Conservation (phyloP, 345 rosid genomes). For the Hevea brasiliensis region DNA sequence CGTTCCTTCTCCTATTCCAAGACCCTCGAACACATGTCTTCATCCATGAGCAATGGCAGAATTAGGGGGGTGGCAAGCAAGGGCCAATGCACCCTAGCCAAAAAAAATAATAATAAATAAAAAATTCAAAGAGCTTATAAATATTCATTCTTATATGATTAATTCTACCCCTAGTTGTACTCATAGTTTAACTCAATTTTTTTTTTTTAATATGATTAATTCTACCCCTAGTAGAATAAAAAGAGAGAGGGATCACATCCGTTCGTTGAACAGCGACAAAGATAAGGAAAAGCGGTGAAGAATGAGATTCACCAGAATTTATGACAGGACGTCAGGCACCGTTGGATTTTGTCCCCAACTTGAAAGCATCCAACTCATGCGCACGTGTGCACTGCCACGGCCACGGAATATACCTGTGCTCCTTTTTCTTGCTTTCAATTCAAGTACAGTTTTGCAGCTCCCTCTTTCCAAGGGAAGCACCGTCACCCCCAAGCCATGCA, state of each 20-base stretch:
- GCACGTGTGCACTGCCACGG: slow-evolving; percentile 45
- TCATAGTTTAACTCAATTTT: too few species aligned
- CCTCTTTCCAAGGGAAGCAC: not conserved
- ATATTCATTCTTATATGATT: too few species aligned
- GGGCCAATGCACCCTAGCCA: too few species aligned
- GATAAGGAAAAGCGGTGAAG: slow-evolving; percentile 1
- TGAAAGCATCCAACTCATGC: slow-evolving; percentile 39
- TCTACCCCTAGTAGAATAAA: too few species aligned
- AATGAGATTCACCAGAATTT: slow-evolving; percentile 26
- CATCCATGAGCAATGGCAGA: too few species aligned
- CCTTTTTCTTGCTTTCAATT: not conserved
- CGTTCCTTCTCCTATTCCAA: too few species aligned
- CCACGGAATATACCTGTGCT: slow-evolving; percentile 30
- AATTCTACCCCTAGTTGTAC: too few species aligned
- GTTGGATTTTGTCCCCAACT: slow-evolving; percentile 49
- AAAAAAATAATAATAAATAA: too few species aligned
- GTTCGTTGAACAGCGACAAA: not conserved
- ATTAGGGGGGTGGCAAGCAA: too few species aligned
- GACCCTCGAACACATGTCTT: too few species aligned
- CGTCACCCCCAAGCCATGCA: not conserved
- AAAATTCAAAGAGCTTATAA: too few species aligned
- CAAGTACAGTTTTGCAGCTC: not conserved
- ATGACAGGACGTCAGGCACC: slow-evolving; percentile 43
- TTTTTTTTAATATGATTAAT: too few species aligned
- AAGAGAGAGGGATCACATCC: slow-evolving; percentile 6